Conservation (phyloP, 176 grass and related monocot species). For the Metroxylon sagu region DNA sequence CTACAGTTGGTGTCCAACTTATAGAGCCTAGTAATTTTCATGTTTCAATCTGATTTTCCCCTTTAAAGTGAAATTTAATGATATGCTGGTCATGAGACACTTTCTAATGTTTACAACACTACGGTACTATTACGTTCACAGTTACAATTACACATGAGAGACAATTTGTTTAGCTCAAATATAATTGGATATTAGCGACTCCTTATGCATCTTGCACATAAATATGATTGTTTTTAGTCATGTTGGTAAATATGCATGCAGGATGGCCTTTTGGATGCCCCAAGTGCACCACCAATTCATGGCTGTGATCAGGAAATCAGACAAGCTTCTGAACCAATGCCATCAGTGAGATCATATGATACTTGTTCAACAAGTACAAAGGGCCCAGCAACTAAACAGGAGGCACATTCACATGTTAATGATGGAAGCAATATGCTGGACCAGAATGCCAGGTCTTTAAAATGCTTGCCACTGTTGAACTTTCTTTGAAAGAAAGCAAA, state of each 20-base stretch:
- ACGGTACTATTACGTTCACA: too few relatives aligned
- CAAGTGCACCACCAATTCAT: conserved; percentile 92
- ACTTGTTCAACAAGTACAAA: conserved; percentile 22
- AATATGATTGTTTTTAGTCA: too few relatives aligned
- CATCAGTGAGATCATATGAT: conserved; percentile 9
- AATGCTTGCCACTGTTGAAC: conserved; percentile 6
- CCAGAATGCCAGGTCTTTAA: conserved; percentile 51
- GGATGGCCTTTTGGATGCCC: conserved; percentile 55
- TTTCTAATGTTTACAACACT: too few relatives aligned
- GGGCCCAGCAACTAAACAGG: conserved; percentile 28
- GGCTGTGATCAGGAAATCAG: conserved; percentile 54
- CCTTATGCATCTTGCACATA: too few relatives aligned
- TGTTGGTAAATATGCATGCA: conserved; percentile 18
- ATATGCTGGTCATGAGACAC: too few relatives aligned
- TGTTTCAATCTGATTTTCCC: too few relatives aligned
- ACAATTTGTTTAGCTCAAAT: too few relatives aligned
- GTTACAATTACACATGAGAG: too few relatives aligned
- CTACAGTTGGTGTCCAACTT: too few relatives aligned
- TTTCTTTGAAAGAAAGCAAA: conserved; percentile 6
- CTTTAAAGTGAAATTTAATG: too few relatives aligned
- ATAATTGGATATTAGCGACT: too few relatives aligned
- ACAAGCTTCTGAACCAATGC: conserved; percentile 27
- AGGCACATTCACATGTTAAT: conserved; percentile 23
- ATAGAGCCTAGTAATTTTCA: too few relatives aligned
- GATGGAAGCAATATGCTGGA: conserved; percentile 27